Evolutionary conservation across 1,284 basidiomycete genomes (phyloP).

Genomic region (Gymnopus androsaceus): DNA sequence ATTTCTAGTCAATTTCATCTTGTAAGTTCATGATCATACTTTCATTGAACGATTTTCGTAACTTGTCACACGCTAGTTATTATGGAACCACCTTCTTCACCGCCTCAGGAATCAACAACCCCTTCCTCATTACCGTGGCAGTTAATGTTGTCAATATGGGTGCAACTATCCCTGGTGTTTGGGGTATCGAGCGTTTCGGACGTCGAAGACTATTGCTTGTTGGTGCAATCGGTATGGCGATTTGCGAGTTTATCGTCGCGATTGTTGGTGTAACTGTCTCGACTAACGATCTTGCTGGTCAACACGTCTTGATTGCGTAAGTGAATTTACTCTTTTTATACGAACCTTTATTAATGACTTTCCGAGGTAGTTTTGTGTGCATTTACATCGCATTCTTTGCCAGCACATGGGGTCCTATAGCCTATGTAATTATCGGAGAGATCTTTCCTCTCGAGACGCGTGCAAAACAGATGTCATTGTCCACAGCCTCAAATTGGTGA

Average conservation of each 20-base stretch:
- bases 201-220: slow-evolving; percentile 76
- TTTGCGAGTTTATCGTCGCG: slow-evolving; percentile 77
- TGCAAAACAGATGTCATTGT: slow-evolving; percentile 78
- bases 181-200: slow-evolving; percentile 70
- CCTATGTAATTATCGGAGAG: slow-evolving; percentile 80
- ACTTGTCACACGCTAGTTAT: too few relatives aligned
- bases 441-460: slow-evolving; percentile 77
- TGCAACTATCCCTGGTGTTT: slow-evolving; percentile 72
- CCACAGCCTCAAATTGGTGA: slow-evolving; percentile 66
- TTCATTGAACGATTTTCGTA: too few relatives aligned
- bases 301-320: slow-evolving; percentile 62
- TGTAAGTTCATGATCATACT: too few relatives aligned
- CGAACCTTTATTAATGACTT: too few relatives aligned
- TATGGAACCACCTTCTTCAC: slow-evolving; percentile 77
- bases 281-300: slow-evolving; percentile 43
- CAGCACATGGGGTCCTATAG: slow-evolving; percentile 77
- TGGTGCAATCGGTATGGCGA: slow-evolving; percentile 71
- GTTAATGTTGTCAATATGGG: slow-evolving; percentile 75
- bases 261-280: slow-evolving; percentile 71
- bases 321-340: too few relatives aligned
- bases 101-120: slow-evolving; percentile 68
- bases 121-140: slow-evolving; percentile 73
- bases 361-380: too few relatives aligned
- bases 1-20: slow-evolving; percentile 94
- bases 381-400: slow-evolving; percentile 81